phyloP scores from a whole-genome alignment of 768 basidiomycete species.

The Macrocybe gigantea region DNA sequence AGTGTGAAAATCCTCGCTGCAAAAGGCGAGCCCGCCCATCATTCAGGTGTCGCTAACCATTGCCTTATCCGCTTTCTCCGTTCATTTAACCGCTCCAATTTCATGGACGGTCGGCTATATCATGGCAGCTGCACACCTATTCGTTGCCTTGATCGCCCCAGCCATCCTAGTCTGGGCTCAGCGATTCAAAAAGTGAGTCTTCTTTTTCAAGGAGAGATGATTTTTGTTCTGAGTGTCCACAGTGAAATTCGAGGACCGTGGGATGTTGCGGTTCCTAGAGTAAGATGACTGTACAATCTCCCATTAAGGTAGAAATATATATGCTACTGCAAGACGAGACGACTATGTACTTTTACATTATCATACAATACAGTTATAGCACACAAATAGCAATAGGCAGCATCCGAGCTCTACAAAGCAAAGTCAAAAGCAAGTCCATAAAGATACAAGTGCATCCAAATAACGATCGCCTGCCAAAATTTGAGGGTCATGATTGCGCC shows the following conservation, averaged over 20 bases:
- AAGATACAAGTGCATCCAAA: constrained; percentile 18
- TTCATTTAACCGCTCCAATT: constrained; percentile 46
- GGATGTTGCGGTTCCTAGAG: constrained; percentile 80
- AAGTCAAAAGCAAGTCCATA: constrained; percentile 10
- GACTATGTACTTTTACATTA: background rate
- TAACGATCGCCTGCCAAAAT: constrained; percentile 8
- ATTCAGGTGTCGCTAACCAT: constrained; percentile 52
- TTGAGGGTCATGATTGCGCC: constrained; percentile 5
- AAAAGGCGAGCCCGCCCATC: constrained; percentile 39
- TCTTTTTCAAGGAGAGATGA: constrained; percentile 5
- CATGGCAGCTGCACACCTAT: constrained; percentile 40
- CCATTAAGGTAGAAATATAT: background rate
- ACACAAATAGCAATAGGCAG: constrained; percentile 11
- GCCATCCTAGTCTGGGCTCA: constrained; percentile 79
- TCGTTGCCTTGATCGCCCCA: constrained; percentile 69
- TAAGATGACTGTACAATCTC: constrained; percentile 28
- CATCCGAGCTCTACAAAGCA: constrained; percentile 9
- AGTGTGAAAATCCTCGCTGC: background rate
- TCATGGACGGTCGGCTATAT: constrained; percentile 52
- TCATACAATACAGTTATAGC: constrained; percentile 12
- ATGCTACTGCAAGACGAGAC: background rate
- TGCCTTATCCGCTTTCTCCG: constrained; percentile 40
- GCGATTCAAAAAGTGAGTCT: constrained; percentile 76
- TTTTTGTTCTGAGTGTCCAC: constrained; percentile 10
- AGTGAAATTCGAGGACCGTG: constrained; percentile 89